A percentile compares a stretch with the other conserved stretches of the same genome.
Evolutionary conservation across 1,284 basidiomycete species (phyloP).

Genomic region (Puccinia polysora): DNA sequence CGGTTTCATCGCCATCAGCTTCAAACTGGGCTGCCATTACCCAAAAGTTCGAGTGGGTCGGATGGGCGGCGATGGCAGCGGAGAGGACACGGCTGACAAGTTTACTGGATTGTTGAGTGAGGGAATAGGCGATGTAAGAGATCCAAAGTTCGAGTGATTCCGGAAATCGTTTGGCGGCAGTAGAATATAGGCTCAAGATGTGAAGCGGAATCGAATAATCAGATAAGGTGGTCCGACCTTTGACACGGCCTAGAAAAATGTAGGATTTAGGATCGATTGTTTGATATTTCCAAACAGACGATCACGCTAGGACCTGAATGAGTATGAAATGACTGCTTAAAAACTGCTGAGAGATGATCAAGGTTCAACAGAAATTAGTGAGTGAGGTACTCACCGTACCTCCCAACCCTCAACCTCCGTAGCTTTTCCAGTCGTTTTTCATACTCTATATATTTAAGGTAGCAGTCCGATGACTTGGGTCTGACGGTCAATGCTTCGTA

Average conservation of each 20-base stretch:
- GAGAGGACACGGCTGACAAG: constrained; percentile 50
- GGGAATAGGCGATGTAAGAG: constrained; percentile 48
- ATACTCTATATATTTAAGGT: constrained; percentile 41
- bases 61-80: constrained; percentile 50
- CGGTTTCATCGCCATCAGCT: constrained; percentile 49
- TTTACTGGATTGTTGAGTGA: constrained; percentile 47
- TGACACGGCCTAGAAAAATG: constrained; percentile 27
- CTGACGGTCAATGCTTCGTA: constrained; percentile 38
- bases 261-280: background rate
- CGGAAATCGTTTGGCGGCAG: constrained; percentile 49
- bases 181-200: constrained; percentile 49
- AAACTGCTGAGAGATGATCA: background rate
- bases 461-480: constrained; percentile 27
- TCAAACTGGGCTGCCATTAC: constrained; percentile 51
- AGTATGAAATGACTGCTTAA: background rate
- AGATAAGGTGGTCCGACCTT: constrained; percentile 47
- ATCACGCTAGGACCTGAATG: no score
- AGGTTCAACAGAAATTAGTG: background rate
- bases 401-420: constrained; percentile 33
- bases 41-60: constrained; percentile 49
- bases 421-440: constrained; percentile 39
- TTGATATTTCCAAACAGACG: background rate
- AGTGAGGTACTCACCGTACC: constrained; percentile 3
- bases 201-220: constrained; percentile 51
- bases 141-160: constrained; percentile 49